phyloP scores from a whole-genome alignment of 768 basidiomycete genomes.

The Serendipita sp. region DNA sequence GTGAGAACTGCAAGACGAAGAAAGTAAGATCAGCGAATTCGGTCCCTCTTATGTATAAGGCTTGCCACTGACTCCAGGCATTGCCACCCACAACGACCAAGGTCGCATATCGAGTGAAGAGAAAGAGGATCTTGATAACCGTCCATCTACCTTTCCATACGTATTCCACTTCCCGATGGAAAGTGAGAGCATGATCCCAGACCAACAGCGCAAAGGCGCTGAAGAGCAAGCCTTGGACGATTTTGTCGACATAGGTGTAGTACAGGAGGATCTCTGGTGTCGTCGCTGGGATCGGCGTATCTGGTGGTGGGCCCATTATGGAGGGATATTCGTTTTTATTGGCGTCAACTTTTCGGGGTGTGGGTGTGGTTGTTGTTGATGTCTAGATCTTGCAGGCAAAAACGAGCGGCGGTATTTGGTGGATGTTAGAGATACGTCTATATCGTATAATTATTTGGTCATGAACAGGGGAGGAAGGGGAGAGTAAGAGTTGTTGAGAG shows the following conservation, averaged over 20 bases:
- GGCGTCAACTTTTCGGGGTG: no score
- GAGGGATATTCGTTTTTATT: no score
- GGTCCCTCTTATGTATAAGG: neutral
- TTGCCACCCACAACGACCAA: neutral
- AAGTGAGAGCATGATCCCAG: constrained; percentile 4
- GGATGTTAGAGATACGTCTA: no score
- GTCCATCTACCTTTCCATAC: constrained; percentile 5
- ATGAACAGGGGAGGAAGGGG: no score
- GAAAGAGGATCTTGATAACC: constrained; percentile 5
- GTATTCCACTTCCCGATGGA: neutral
- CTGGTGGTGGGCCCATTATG: neutral
- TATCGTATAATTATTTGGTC: no score
- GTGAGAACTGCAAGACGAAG: neutral
- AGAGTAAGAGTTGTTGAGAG: no score
- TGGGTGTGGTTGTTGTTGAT: no score
- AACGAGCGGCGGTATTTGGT: no score
- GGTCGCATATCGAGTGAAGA: constrained; percentile 5
- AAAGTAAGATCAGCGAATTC: no score
- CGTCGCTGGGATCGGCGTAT: neutral
- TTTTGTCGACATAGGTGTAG: neutral
- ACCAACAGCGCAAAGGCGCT: neutral
- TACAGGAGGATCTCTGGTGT: neutral
- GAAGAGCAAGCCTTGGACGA: neutral
- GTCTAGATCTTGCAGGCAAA: no score
- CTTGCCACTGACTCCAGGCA: neutral